Conservation (phyloP, 179 eudicot genomes). For the Beta corolliflora region DNA sequence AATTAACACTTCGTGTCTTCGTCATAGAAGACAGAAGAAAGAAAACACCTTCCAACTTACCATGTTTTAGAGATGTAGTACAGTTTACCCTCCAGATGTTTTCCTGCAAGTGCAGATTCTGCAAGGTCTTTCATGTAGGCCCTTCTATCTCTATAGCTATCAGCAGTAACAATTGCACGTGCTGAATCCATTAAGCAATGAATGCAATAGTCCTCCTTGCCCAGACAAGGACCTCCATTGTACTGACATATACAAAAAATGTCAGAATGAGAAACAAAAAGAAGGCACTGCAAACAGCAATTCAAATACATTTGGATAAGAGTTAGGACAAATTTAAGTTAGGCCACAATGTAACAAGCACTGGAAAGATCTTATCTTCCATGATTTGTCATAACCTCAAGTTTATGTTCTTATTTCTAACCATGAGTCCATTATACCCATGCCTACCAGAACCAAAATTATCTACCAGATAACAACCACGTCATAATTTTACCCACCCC, state of each 20-base stretch:
- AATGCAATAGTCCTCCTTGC: conserved; percentile 64
- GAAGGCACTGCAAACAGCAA: not conserved
- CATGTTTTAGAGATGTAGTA: conserved; percentile 81
- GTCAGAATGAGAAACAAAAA: conserved; percentile 14
- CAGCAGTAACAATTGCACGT: conserved; percentile 62
- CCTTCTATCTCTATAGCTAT: conserved; percentile 83
- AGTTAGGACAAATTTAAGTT: not conserved
- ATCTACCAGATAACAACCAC: not conserved
- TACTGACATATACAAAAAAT: conserved; percentile 43
- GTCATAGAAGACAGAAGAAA: not conserved
- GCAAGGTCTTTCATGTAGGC: conserved; percentile 74
- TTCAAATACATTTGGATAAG: not conserved
- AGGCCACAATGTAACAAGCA: not conserved
- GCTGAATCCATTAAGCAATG: conserved; percentile 71
- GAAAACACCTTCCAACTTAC: conserved; percentile 42
- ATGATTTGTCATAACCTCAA: no score
- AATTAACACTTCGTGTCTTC: not conserved
- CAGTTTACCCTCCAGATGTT: conserved; percentile 59
- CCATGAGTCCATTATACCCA: not conserved
- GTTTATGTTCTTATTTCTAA: not conserved
- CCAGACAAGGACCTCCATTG: conserved; percentile 77
- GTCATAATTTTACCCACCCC: not conserved
- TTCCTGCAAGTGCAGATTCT: conserved; percentile 84
- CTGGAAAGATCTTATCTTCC: not conserved
- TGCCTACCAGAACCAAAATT: not conserved